Base-by-base conservation (phyloP, 164 flowering plant genomes). In the Aristolochia fimbriata region DNA sequence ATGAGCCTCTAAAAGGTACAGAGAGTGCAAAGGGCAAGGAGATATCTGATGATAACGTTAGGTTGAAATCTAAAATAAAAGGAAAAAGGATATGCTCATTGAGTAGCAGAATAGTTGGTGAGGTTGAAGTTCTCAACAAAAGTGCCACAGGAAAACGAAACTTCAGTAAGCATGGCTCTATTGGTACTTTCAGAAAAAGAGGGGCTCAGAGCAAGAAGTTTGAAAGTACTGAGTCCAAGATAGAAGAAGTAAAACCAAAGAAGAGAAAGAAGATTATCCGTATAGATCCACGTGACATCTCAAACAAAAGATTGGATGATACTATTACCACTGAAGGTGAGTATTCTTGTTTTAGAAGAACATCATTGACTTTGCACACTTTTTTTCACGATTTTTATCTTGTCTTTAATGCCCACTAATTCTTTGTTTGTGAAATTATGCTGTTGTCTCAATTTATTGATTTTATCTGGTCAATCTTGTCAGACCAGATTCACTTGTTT, bases 291-390 rank as follows among this genome's bases (percentile, higher is more conserved):
- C 47, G 74, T 68, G 98, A 92, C 71, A 75, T 73, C 64, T 81
- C 98, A 23, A 89, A 89, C 67, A 92, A 92, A 78, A 77, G 93
- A 58, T 49, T 83, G 20, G 90, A 80, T 76, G 98, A 89, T 71
- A 66, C 72, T 41, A 46, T 75, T 47, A 61, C 69, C 48, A 41
- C 54, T 41, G 61, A 65, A 50, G 90, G 92, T 88, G 6, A 65
- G 86, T 72, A 13, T 49, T 62, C 57, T 62, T 57, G 25, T 60
- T 20, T 49, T 15, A 23, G 56, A 13, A 16, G 51, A 21, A 1
- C 31, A 48, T 24, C 41, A 33, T 11, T 20, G 23, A 47, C 48
- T 45, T 37, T 37, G 23, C 22, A 14, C 11, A 30, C 49, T 1
- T 15, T 17, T n/a, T 50, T 27, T 27, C 30, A 1, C 41, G 37